A percentile compares a stretch with the other conserved stretches of the same genome.
phyloP scores from a whole-genome alignment of 192 early-diverging fungal species.

The Martensiomyces pterosporus region DNA sequence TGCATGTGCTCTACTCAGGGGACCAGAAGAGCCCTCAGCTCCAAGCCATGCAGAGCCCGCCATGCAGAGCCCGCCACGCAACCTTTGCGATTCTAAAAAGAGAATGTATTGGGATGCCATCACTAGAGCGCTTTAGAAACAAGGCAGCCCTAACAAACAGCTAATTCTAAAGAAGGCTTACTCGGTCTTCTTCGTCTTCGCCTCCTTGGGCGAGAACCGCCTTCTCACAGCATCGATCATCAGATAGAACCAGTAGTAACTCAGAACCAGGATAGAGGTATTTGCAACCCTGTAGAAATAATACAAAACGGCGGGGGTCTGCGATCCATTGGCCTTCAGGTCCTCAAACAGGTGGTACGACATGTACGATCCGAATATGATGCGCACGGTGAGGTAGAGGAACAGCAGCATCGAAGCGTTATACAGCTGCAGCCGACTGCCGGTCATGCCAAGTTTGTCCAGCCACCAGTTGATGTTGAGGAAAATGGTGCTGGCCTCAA shows the following conservation, averaged over 20 bases:
- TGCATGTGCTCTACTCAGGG: too few species aligned
- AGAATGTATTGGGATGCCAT: too few species aligned
- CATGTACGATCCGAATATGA: constrained; percentile 74
- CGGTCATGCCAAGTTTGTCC: constrained; percentile 88
- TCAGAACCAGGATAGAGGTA: constrained; percentile 27
- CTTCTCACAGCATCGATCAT: constrained; percentile 40
- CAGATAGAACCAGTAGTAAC: constrained; percentile 53
- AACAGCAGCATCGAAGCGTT: constrained; percentile 78
- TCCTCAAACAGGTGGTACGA: constrained; percentile 56
- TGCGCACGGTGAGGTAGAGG: constrained; percentile 71
- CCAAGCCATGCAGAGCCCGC: too few species aligned
- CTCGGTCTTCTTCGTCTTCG: constrained; percentile 15
- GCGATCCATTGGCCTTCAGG: constrained; percentile 27
- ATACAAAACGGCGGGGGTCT: constrained; percentile 24
- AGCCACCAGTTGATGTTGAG: constrained; percentile 85
- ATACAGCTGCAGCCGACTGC: constrained; percentile 68
- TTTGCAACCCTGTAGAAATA: constrained; percentile 49
- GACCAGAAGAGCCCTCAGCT: too few species aligned
- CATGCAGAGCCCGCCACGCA: too few species aligned
- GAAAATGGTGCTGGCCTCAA: constrained; percentile 87
- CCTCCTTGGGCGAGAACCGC: constrained; percentile 21
- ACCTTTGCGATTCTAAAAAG: too few species aligned
- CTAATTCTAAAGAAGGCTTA: too few species aligned
- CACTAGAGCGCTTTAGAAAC: too few species aligned
- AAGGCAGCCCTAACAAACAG: too few species aligned